These are phyloP conservation scores for Sarocladium kiliense DNA, from an alignment of 2,329 filamentous ascomycete species.

Conservation along the genomic window DNA sequence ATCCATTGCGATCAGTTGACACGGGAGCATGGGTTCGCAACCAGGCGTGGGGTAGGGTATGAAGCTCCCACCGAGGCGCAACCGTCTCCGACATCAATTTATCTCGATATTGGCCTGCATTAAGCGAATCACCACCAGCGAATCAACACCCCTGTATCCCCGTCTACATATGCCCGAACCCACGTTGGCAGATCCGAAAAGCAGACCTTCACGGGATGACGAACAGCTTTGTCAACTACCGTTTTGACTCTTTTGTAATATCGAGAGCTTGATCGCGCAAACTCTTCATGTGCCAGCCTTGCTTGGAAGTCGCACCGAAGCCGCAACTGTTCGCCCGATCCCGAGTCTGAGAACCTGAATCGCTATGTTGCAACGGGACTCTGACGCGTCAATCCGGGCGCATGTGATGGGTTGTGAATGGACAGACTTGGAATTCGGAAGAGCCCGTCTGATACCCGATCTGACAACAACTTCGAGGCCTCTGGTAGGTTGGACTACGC, in stretches of 20 bases:
- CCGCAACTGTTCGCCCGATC: not conserved
- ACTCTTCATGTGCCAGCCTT: not conserved
- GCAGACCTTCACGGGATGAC: not conserved
- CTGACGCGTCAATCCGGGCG: too few relatives aligned
- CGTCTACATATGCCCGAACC: not conserved
- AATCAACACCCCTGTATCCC: not conserved
- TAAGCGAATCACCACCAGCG: not conserved
- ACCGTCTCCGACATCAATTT: not conserved
- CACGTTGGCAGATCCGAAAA: conserved; percentile 3
- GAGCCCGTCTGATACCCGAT: not conserved
- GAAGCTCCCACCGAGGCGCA: not conserved
- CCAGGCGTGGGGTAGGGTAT: too few relatives aligned
- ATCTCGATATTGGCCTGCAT: conserved; percentile 9
- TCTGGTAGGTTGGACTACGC: too few relatives aligned
- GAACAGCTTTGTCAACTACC: conserved; percentile 10
- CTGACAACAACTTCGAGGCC: too few relatives aligned
- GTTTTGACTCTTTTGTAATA: not conserved
- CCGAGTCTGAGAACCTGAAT: not conserved
- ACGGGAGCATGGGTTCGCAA: too few relatives aligned
- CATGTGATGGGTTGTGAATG: not conserved
- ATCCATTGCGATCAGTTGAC: too few relatives aligned
- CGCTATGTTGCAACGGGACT: too few relatives aligned
- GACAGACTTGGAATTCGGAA: not conserved
- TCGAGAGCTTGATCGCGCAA: not conserved
- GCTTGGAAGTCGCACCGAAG: not conserved